These are phyloP conservation scores for Botrytis cinerea DNA, from an alignment of 2,329 filamentous ascomycete species.

Conservation along the genomic window DNA sequence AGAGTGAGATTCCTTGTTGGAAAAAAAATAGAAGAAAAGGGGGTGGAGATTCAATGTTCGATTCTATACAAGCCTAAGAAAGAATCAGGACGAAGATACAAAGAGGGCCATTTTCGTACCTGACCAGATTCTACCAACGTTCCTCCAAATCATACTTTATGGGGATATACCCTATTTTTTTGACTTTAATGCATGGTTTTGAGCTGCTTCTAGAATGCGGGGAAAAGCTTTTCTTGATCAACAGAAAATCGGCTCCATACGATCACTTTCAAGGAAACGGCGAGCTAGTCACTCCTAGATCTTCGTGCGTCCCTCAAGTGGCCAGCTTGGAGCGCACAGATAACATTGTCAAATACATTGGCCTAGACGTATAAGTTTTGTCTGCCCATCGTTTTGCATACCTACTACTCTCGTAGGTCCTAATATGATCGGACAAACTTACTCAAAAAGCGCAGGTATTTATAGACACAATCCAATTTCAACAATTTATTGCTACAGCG, in stretches of 20 bases:
- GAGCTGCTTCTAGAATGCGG: neutral
- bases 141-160: neutral
- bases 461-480: too few species aligned
- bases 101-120: neutral
- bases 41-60: neutral
- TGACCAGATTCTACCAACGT: neutral
- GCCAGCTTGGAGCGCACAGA: neutral
- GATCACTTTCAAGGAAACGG: neutral
- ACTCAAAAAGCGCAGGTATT: too few species aligned
- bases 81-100: neutral
- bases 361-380: neutral
- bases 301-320: neutral
- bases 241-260: too few species aligned
- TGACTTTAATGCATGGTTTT: neutral
- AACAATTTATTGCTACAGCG: too few species aligned
- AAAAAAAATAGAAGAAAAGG: constrained; percentile 8
- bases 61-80: neutral
- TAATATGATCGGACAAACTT: too few species aligned
- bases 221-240: neutral
- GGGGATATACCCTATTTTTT: neutral
- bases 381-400: neutral
- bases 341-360: neutral
- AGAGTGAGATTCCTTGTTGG: neutral
- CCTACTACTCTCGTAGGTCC: neutral
- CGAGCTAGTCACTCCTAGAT: neutral